Evolutionary conservation across 495 filamentous ascomycete species (phyloP), one percentile per base, ranked within the genome.

Genomic region (Hypoxylon cercidicola): DNA sequence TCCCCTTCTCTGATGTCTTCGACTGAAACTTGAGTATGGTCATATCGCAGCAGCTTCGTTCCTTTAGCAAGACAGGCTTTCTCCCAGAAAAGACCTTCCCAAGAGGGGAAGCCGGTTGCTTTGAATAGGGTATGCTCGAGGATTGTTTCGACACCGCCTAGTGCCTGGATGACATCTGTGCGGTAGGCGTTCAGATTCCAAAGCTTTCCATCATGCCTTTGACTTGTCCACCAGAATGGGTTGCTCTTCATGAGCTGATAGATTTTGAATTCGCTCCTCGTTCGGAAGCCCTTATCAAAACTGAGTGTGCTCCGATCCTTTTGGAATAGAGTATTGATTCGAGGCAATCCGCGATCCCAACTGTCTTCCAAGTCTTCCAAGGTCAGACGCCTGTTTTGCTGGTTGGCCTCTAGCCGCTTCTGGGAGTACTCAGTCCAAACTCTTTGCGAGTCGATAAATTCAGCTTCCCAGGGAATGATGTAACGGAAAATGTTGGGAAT

Each of bases 211-310:
- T 99, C 96, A 70, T 99, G 96, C 46, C 96, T 83, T 75, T 98
- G 96, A 70, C 91, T 96, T 2, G 96, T 99, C 96, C 95, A 99
- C 94, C 93, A 97, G 84, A 97, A 99, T 0, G 95, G 94, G 75
- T 97, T 97, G 82, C 91, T 96, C 88, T 97, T 98, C 95, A 99
- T 98, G 62, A 97, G 81, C 77, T 97, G 94, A 75, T 98, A 99
- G 52, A 91, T 89, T 81, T 98, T 99, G 82, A 98, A 99, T 79
- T 99, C 96, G 21, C 93, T 92, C 32, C 96, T 84, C 23, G 95
- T 88, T 67, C 96, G 90, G 87, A 97, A 98, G 41, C 96, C 96
- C 79, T 99, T 99, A 81, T 99, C 96, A 73, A 99, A 99, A 71
- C 92, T 96, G 59, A 99, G 82, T 0, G 96, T 99, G 77, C 93